These are phyloP conservation scores for Coniferiporia sulphurascens DNA, from an alignment of 1,284 basidiomycete genomes.

Conservation along the genomic window DNA sequence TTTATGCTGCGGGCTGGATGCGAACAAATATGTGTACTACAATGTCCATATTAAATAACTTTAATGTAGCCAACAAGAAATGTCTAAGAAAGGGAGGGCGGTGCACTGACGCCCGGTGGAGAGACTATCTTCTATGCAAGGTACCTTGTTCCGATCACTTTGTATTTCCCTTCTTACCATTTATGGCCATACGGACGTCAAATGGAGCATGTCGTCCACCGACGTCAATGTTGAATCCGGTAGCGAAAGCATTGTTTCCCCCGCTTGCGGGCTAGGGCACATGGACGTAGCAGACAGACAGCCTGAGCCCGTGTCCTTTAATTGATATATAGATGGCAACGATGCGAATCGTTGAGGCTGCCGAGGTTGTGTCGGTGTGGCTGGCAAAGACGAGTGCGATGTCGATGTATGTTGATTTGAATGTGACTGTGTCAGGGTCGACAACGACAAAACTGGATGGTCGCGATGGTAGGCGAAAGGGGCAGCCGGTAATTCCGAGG, in stretches of 20 bases:
- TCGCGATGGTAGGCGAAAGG: not conserved
- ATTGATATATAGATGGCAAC: slow-evolving; percentile 8
- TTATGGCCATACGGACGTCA: not conserved
- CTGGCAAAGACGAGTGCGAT: slow-evolving; percentile 4
- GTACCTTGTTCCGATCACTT: no score
- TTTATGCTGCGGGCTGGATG: not conserved
- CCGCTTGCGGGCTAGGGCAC: not conserved
- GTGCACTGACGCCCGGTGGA: not conserved
- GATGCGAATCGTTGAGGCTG: slow-evolving; percentile 10
- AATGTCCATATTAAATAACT: not conserved
- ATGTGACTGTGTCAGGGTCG: not conserved
- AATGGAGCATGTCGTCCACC: not conserved
- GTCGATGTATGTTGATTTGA: not conserved
- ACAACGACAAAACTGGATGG: not conserved
- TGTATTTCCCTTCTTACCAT: not conserved
- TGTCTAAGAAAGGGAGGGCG: not conserved
- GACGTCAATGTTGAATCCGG: not conserved
- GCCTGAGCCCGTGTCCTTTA: not conserved
- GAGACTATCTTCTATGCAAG: not conserved
- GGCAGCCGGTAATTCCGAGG: not conserved
- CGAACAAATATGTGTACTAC: not conserved
- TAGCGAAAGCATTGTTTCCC: not conserved
- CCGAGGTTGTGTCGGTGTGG: slow-evolving; percentile 13
- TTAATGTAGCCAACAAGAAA: not conserved
- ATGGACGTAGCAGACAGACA: not conserved